Base-by-base conservation (phyloP, 2,329 filamentous ascomycete species). In the Fusarium pseudonygamai region DNA sequence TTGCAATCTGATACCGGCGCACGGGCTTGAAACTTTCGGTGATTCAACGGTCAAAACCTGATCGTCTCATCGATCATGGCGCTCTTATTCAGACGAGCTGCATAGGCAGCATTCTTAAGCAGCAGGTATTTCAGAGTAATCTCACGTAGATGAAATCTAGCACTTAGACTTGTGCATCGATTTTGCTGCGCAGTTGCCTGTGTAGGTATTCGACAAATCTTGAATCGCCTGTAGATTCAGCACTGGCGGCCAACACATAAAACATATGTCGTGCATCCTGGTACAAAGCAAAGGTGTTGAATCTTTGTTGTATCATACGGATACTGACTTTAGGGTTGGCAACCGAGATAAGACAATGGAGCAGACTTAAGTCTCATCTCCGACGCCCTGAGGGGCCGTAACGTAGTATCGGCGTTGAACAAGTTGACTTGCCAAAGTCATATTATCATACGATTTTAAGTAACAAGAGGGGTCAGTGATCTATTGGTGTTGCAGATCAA, bases 271-370 rank as follows among this genome's bases (percentile, higher is more conserved):
- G 57, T 69, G 34, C 36, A 47, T 46, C 53, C 52, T 60, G 47
- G 37, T 40, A 71, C 49, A 61, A 45, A 40, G 55, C 46, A 62
- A 57, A 49, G 37, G 34, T 65, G 42, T 37, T 58, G 59, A 30
- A 34, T 36, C 57, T 46, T 39, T 61, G 59, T 60, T 46, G 42
- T 58, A 66, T 42, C 53, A 49, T 53, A 43, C 40, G 15, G 40
- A 43, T 43, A 39, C 50, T 43, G 47, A 66, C 40, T 64, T 43
- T 63, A 50, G 53, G 43, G 62, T 57, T 49, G 63, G 37, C 67
- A 75, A 61, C 66, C 73, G 66, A 71, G 65, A 72, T 65, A 76
- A 74, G 71, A 72, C 73, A 63, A 43, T 40, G 59, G 52, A 60
- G 62, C 68, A 47, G 62, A 63, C 64, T 45, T 66, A 42, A 67